phyloP scores from a whole-genome alignment of 2,329 filamentous ascomycete species.

The Podosphaera leucotricha region DNA sequence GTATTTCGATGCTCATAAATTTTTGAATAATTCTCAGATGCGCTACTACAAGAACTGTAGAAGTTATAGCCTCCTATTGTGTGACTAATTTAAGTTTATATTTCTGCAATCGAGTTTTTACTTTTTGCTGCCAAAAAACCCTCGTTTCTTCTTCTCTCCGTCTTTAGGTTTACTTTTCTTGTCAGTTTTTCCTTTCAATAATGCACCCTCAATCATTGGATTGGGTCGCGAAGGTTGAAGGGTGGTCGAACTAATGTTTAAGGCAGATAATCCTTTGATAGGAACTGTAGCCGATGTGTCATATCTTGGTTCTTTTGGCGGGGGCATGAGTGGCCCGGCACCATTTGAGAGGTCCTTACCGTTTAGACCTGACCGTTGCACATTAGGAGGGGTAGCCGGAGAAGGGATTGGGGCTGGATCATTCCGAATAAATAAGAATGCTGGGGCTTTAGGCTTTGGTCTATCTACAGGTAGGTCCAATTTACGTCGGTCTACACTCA shows the following conservation, averaged over 20 bases:
- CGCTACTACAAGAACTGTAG: neutral
- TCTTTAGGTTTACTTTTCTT: slow-evolving; percentile 27
- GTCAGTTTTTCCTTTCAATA: slow-evolving; percentile 20
- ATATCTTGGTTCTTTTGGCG: slow-evolving; percentile 7
- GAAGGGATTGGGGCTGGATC: slow-evolving; percentile 23
- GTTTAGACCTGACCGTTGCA: slow-evolving; percentile 5
- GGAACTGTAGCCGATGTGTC: slow-evolving; percentile 11
- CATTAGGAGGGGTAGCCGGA: slow-evolving; percentile 7
- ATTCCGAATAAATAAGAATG: slow-evolving; percentile 61
- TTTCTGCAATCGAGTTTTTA: neutral
- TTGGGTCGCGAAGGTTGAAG: slow-evolving; percentile 12
- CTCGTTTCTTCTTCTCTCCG: slow-evolving; percentile 33
- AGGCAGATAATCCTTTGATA: slow-evolving; percentile 9
- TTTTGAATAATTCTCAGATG: neutral
- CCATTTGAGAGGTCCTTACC: slow-evolving; percentile 10
- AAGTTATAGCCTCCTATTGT: neutral
- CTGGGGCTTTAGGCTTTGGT: slow-evolving; percentile 59
- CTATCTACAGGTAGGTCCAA: slow-evolving; percentile 64
- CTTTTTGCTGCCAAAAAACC: slow-evolving; percentile 36
- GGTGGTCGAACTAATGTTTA: slow-evolving; percentile 9
- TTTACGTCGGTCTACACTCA: slow-evolving; percentile 49
- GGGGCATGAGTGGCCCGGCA: slow-evolving; percentile 8
- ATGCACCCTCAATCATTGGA: slow-evolving; percentile 10
- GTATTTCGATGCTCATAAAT: neutral
- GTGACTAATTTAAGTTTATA: neutral